A percentile compares a stretch with the other conserved stretches of the same genome.
These are phyloP conservation scores for Neurospora sp. DNA, from an alignment of 495 filamentous ascomycete species.

Conservation along the genomic window DNA sequence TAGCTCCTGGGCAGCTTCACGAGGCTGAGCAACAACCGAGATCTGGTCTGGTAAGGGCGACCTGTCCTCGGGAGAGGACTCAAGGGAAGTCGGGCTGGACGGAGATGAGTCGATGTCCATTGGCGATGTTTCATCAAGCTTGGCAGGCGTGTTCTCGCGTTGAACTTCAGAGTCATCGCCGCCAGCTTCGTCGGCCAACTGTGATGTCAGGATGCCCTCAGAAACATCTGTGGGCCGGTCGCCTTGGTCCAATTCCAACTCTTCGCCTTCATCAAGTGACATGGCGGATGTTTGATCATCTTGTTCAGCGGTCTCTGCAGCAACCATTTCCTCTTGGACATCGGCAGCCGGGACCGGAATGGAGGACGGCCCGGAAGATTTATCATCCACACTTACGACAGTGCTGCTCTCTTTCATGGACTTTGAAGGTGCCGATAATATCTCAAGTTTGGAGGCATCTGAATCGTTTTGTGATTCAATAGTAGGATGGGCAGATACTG, in stretches of 20 bases:
- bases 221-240: neutral
- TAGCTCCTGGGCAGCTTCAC: conserved; percentile 18
- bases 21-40: conserved; percentile 14
- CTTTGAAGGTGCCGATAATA: neutral
- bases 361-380: neutral
- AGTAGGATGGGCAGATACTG: neutral
- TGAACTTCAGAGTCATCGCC: neutral
- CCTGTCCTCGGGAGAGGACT: conserved; percentile 13
- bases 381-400: neutral
- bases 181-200: neutral
- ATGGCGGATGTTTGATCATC: neutral
- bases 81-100: conserved; percentile 9
- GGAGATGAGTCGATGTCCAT: conserved; percentile 20
- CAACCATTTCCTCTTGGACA: neutral
- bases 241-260: neutral
- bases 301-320: neutral
- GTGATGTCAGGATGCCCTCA: neutral
- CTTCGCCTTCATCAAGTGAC: neutral
- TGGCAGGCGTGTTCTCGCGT: neutral
- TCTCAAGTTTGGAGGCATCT: neutral
- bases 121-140: conserved; percentile 12
- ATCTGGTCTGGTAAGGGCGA: conserved; percentile 14
- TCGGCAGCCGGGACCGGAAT: neutral
- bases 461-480: neutral
- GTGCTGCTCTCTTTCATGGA: neutral